A percentile compares a stretch with the other conserved stretches of the same genome.
phyloP scores from a whole-genome alignment of 2,329 filamentous ascomycete genomes.

The Raffaelea ambrosiae region DNA sequence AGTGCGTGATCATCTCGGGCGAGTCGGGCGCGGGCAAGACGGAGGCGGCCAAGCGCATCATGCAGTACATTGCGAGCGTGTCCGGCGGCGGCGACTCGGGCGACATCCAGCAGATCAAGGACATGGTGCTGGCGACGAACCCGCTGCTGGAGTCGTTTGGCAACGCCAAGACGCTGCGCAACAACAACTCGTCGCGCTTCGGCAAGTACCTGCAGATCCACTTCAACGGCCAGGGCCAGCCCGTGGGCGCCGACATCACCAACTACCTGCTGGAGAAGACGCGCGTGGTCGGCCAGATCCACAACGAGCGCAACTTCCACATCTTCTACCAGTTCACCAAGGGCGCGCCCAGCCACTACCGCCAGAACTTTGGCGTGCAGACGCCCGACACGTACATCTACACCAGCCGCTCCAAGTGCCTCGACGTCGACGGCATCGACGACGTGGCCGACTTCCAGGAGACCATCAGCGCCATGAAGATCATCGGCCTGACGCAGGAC shows the following conservation, averaged over 20 bases:
- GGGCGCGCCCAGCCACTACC: conserved; percentile 77
- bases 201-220: conserved; percentile 97
- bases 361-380: conserved; percentile 83
- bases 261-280: conserved; percentile 97
- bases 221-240: conserved; percentile 86
- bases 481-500: conserved; percentile 78
- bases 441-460: conserved; percentile 83
- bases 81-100: conserved; percentile 69
- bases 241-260: conserved; percentile 92
- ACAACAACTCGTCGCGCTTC: conserved; percentile 98
- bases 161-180: conserved; percentile 94
- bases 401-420: conserved; percentile 88
- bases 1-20: conserved; percentile 98
- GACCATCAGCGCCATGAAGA: conserved; percentile 86
- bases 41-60: conserved; percentile 94
- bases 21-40: conserved; percentile 98
- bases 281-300: conserved; percentile 88
- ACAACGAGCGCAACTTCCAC: conserved; percentile 95
- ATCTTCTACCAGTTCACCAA: conserved; percentile 99
- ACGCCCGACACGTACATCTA: conserved; percentile 89
- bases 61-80: conserved; percentile 99
- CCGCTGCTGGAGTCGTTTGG: conserved; percentile 95
- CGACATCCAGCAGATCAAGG: conserved; percentile 93
- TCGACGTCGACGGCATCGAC: conserved; percentile 89
- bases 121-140: conserved; percentile 98